phyloP scores from a whole-genome alignment of 2,329 filamentous ascomycete species.

The Gnomoniopsis smithogilvyi region DNA sequence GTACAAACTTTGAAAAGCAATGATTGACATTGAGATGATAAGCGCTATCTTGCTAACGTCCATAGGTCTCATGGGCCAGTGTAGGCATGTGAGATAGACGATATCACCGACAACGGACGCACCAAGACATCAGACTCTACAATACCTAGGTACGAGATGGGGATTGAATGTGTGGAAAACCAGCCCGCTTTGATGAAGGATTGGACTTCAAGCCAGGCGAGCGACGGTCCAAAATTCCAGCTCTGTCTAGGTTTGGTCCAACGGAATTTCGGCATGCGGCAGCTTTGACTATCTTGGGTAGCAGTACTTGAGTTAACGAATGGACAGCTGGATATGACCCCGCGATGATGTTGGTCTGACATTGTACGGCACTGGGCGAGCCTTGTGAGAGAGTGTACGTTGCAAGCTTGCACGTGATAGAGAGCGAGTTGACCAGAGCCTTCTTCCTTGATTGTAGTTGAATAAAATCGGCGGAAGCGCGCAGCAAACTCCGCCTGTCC shows the following conservation, averaged over 20 bases:
- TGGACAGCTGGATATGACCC: neutral
- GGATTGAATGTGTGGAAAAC: too few relatives aligned
- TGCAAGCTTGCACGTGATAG: conserved; percentile 2
- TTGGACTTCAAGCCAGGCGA: too few relatives aligned
- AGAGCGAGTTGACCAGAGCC: neutral
- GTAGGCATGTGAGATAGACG: conserved; percentile 9
- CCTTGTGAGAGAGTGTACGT: conserved; percentile 9
- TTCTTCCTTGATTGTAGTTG: conserved; percentile 2
- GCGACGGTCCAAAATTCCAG: too few relatives aligned
- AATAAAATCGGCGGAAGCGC: neutral
- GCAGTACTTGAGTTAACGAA: neutral
- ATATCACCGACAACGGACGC: conserved; percentile 13
- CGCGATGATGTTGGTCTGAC: neutral
- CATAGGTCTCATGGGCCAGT: neutral
- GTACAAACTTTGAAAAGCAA: neutral
- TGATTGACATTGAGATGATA: conserved; percentile 4
- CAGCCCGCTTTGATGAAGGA: too few relatives aligned
- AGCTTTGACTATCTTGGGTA: neutral
- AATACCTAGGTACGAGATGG: too few relatives aligned
- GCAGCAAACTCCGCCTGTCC: neutral
- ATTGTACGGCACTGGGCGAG: neutral
- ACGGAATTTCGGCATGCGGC: neutral
- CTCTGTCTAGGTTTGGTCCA: too few relatives aligned
- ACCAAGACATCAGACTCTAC: too few relatives aligned
- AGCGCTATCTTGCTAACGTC: conserved; percentile 3